Evolutionary conservation across 2,329 filamentous ascomycete genomes (phyloP).

Genomic region (Neopestalotiopsis sp.): DNA sequence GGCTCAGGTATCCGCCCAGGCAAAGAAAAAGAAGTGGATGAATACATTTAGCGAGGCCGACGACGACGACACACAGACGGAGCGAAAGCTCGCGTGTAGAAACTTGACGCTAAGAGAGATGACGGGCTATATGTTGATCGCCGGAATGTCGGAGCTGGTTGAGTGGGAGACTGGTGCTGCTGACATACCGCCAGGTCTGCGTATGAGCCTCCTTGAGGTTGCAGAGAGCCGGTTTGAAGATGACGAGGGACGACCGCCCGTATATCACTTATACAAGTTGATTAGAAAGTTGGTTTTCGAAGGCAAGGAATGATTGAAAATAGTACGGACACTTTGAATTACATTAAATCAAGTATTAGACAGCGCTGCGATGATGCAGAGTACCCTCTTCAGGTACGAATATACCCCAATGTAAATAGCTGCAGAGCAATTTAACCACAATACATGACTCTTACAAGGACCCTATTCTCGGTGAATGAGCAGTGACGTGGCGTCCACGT

Average conservation of each 20-base stretch:
- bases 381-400: too few relatives aligned
- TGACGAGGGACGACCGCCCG: background rate
- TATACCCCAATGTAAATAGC: too few relatives aligned
- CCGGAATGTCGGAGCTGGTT: conserved; percentile 28
- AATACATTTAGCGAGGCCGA: background rate
- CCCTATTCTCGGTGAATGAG: too few relatives aligned
- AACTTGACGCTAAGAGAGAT: conserved; percentile 19
- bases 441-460: too few relatives aligned
- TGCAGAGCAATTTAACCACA: too few relatives aligned
- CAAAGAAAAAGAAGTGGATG: background rate
- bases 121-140: conserved; percentile 19
- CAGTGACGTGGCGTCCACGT: too few relatives aligned
- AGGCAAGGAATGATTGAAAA: background rate
- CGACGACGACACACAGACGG: background rate
- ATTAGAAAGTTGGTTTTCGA: conserved; percentile 22
- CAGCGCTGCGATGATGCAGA: too few relatives aligned
- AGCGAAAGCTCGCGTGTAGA: background rate
- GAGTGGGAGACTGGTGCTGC: conserved; percentile 30
- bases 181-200: conserved; percentile 24
- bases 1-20: conserved; percentile 20
- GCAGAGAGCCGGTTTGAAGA: conserved; percentile 19
- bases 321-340: background rate
- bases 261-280: conserved; percentile 8
- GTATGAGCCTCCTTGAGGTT: conserved; percentile 28
- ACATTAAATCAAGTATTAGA: too few relatives aligned